Conservation (phyloP, 257 asterid genomes). For the Nicotiana benthamiana region DNA sequence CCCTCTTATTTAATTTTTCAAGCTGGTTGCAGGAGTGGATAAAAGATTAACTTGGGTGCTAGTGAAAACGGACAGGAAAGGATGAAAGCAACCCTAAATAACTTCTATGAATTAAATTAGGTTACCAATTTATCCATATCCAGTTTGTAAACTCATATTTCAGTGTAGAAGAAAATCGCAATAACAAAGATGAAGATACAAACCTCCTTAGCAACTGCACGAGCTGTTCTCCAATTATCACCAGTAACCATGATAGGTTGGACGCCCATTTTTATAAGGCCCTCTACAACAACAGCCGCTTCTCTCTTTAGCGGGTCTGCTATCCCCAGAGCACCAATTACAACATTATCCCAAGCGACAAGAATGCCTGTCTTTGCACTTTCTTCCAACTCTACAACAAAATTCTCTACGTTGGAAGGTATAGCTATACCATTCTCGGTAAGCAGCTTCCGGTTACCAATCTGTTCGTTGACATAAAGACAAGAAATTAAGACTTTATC, state of each 20-base stretch:
- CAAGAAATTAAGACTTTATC: background rate
- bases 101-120: background rate
- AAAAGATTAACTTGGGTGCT: background rate
- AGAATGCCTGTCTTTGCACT: slow-evolving; percentile 87
- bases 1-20: background rate
- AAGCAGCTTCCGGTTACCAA: slow-evolving; percentile 87
- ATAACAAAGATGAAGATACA: slow-evolving; percentile 5
- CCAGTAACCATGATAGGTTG: slow-evolving; percentile 97
- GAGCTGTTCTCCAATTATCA: slow-evolving; percentile 98
- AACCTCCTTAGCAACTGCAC: slow-evolving; percentile 96
- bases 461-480: slow-evolving; percentile 30
- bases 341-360: slow-evolving; percentile 45
- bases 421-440: slow-evolving; percentile 45
- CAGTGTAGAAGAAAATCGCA: background rate
- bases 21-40: slow-evolving; percentile 1
- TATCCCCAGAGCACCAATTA: slow-evolving; percentile 84
- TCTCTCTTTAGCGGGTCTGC: slow-evolving; percentile 97
- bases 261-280: slow-evolving; percentile 86
- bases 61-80: background rate
- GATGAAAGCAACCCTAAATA: background rate
- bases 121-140: background rate
- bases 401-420: slow-evolving; percentile 53
- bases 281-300: slow-evolving; percentile 90
- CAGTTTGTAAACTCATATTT: background rate
- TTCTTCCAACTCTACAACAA: slow-evolving; percentile 84